Percentiles rank a stretch among this genome's conserved stretches.
phyloP scores from a whole-genome alignment of 2,329 filamentous ascomycete genomes.

The Trichoderma simmonsii region DNA sequence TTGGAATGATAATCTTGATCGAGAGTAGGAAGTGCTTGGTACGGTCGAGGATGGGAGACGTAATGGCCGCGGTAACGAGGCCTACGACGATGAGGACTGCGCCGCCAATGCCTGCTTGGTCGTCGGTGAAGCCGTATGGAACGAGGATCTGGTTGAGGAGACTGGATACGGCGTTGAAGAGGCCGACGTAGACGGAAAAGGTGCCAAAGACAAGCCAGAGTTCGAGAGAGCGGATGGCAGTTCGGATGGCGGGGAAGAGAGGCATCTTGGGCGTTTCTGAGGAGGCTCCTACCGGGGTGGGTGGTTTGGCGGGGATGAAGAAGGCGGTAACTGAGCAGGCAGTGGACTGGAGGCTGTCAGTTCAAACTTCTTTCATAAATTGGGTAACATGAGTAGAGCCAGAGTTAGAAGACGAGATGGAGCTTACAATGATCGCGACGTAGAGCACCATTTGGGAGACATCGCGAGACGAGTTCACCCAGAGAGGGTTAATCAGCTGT shows the following conservation, averaged over 20 bases:
- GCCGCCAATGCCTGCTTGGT: constrained; percentile 84
- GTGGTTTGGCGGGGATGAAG: constrained; percentile 73
- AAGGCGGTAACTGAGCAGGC: constrained; percentile 68
- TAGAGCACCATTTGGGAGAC: constrained; percentile 83
- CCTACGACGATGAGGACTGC: constrained; percentile 87
- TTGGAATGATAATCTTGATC: constrained; percentile 70
- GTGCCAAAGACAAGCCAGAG: constrained; percentile 79
- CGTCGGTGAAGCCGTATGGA: constrained; percentile 81
- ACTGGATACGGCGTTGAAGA: constrained; percentile 90
- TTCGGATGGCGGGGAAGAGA: constrained; percentile 49
- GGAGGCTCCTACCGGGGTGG: constrained; percentile 71
- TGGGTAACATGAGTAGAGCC: no score
- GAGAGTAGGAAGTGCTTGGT: constrained; percentile 74
- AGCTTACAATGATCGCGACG: constrained; percentile 74
- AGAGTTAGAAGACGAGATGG: background rate
- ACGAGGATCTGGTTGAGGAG: constrained; percentile 86
- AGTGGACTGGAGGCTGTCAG: constrained; percentile 32
- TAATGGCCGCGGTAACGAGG: constrained; percentile 70
- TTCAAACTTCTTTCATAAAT: background rate
- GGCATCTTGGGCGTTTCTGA: constrained; percentile 56
- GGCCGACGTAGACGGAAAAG: constrained; percentile 81
- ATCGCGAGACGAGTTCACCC: constrained; percentile 60
- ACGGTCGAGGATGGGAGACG: constrained; percentile 78
- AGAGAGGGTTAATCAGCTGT: constrained; percentile 80
- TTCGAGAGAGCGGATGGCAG: constrained; percentile 58